Conservation (phyloP, 352 stramenopile genomes). For the Phytophthora pistaciae region DNA sequence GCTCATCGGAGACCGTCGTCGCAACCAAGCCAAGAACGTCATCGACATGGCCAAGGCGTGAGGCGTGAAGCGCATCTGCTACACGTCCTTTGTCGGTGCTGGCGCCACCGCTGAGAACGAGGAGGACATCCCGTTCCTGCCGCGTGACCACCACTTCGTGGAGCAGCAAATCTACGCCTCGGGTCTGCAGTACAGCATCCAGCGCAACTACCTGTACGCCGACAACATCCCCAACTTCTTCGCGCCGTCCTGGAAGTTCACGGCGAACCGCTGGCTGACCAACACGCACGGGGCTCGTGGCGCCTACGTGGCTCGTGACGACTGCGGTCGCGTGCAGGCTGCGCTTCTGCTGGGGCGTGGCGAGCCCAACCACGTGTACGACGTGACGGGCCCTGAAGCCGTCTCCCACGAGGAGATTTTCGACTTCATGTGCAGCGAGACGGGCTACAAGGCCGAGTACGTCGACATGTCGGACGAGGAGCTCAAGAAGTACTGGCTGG, state of each 20-base stretch:
- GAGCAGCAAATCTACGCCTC: slow-evolving; percentile 33
- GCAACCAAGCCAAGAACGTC: slow-evolving; percentile 31
- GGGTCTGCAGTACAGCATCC: slow-evolving; percentile 39
- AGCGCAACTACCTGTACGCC: slow-evolving; percentile 36
- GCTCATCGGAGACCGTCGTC: slow-evolving; percentile 34
- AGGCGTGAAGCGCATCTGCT: slow-evolving; percentile 35
- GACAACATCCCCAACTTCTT: slow-evolving; percentile 39
- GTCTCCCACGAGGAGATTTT: slow-evolving; percentile 19
- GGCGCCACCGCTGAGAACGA: slow-evolving; percentile 23
- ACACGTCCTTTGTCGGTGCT: slow-evolving; percentile 28
- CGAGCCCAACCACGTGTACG: slow-evolving; percentile 25
- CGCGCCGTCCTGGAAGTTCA: slow-evolving; percentile 39
- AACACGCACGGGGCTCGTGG: slow-evolving; percentile 22
- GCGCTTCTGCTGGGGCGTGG: slow-evolving; percentile 12
- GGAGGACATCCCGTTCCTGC: slow-evolving; percentile 34
- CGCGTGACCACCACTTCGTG: slow-evolving; percentile 36
- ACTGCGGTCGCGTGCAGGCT: slow-evolving; percentile 19
- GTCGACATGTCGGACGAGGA: slow-evolving; percentile 26
- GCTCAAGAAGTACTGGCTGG: slow-evolving; percentile 26
- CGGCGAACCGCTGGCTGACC: slow-evolving; percentile 28
- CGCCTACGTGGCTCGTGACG: slow-evolving; percentile 28
- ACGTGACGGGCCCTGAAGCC: slow-evolving; percentile 13
- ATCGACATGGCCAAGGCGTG: slow-evolving; percentile 24
- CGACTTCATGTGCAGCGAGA: slow-evolving; percentile 19
- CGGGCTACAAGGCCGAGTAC: slow-evolving; percentile 20